Percentiles rank a stretch among this genome's conserved stretches.
Conservation (phyloP, 148 eudicot species). For the Vaccinium vitisidaea region DNA sequence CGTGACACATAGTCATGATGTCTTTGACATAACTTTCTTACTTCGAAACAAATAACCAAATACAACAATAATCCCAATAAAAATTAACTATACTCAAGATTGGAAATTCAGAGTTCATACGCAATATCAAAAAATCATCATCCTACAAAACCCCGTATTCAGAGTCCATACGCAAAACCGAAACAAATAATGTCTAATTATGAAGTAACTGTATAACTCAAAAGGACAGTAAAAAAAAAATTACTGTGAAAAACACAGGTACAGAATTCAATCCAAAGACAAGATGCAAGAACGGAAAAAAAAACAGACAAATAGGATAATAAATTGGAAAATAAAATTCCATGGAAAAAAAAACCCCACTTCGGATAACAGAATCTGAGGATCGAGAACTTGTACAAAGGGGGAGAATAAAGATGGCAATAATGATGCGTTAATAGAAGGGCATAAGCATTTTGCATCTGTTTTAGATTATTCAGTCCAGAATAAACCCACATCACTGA, state of each 20-base stretch:
- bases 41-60: not conserved
- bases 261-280: not conserved
- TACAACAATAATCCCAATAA: not conserved
- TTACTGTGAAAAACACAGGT: not conserved
- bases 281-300: not conserved
- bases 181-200: not conserved
- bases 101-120: not conserved
- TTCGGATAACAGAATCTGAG: not conserved
- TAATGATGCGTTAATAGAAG: constrained; percentile 7
- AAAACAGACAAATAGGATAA: not conserved
- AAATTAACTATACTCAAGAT: not conserved
- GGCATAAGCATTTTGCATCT: constrained; percentile 7
- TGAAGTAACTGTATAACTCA: not conserved
- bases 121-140: not conserved
- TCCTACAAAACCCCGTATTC: not conserved
- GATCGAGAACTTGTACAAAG: not conserved
- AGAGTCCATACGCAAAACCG: not conserved
- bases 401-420: constrained; percentile 4
- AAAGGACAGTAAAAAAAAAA: not conserved
- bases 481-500: constrained; percentile 5
- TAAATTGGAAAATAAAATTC: not conserved
- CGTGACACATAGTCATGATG: not conserved
- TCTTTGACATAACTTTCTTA: not conserved
- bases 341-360: not conserved
- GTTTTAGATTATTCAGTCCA: not conserved